Percentiles rank a stretch among this genome's conserved stretches.
These are phyloP conservation scores for Elongisporangium anandrum DNA, from an alignment of 352 stramenopile species.

Conservation along the genomic window DNA sequence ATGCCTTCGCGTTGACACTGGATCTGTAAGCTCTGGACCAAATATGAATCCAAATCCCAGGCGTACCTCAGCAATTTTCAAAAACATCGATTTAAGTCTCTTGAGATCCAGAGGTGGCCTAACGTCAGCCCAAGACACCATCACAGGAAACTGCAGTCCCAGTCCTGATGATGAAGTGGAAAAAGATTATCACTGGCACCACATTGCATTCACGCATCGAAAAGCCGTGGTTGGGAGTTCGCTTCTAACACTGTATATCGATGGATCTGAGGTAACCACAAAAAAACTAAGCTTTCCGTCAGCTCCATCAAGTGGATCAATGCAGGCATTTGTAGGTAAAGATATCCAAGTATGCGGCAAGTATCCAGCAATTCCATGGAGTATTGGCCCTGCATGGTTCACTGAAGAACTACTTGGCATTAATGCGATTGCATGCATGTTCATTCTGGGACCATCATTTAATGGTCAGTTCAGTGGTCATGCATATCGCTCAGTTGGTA, in stretches of 20 bases:
- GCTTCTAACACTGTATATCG: slow-evolving; percentile 66
- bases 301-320: slow-evolving; percentile 25
- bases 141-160: not conserved
- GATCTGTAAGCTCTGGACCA: slow-evolving; percentile 34
- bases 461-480: slow-evolving; percentile 59
- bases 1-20: slow-evolving; percentile 62
- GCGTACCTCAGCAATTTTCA: slow-evolving; percentile 51
- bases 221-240: slow-evolving; percentile 72
- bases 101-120: slow-evolving; percentile 12
- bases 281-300: slow-evolving; percentile 76
- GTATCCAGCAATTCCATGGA: slow-evolving; percentile 62
- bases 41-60: slow-evolving; percentile 57
- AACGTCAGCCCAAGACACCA: not conserved
- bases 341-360: slow-evolving; percentile 67
- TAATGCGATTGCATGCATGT: slow-evolving; percentile 51
- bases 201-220: slow-evolving; percentile 66
- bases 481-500: slow-evolving; percentile 52
- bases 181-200: slow-evolving; percentile 56
- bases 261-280: slow-evolving; percentile 61
- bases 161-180: slow-evolving; percentile 9
- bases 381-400: slow-evolving; percentile 60
- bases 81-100: slow-evolving; percentile 50
- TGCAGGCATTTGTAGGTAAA: slow-evolving; percentile 71
- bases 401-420: slow-evolving; percentile 48
- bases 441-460: slow-evolving; percentile 61